Conservation (phyloP, 192 early-diverging fungal genomes). For the Gonapodya sp. region DNA sequence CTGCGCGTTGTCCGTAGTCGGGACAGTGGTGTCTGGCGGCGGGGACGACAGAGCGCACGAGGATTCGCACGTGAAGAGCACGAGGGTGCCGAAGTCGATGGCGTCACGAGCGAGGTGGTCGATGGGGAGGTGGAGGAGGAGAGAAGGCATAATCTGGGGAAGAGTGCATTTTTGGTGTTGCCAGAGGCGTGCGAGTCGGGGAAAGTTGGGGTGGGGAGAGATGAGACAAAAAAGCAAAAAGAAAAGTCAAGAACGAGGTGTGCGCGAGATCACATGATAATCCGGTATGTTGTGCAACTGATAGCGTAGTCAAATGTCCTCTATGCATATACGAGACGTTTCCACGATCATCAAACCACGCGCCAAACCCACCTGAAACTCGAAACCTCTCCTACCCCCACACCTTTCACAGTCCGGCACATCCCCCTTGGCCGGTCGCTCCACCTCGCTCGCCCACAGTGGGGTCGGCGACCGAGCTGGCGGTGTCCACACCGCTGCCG, state of each 20-base stretch:
- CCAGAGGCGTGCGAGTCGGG: not conserved
- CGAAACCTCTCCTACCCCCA: slow-evolving; percentile 63
- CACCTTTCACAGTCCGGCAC: slow-evolving; percentile 67
- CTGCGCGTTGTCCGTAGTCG: not conserved
- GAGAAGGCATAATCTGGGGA: slow-evolving; percentile 70
- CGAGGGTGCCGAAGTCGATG: slow-evolving; percentile 85
- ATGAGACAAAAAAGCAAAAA: not conserved
- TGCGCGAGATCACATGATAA: too few relatives aligned
- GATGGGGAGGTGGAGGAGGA: slow-evolving; percentile 68
- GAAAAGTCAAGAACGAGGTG: too few relatives aligned
- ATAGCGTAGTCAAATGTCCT: too few relatives aligned
- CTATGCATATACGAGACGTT: too few relatives aligned
- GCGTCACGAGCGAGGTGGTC: slow-evolving; percentile 57
- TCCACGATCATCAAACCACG: too few relatives aligned
- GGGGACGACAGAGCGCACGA: slow-evolving; percentile 43
- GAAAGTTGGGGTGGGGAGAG: too few relatives aligned
- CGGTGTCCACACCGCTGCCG: not conserved
- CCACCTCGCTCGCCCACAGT: slow-evolving; percentile 68
- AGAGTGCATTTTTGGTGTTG: not conserved
- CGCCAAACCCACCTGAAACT: slow-evolving; percentile 63
- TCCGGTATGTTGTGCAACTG: too few relatives aligned
- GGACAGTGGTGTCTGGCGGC: not conserved
- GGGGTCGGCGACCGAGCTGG: slow-evolving; percentile 24
- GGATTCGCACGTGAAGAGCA: slow-evolving; percentile 75
- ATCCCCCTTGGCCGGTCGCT: slow-evolving; percentile 39